These are phyloP conservation scores for Selaginella tamariscina DNA, from an alignment of 75 land plant genomes.

Conservation along the genomic window DNA sequence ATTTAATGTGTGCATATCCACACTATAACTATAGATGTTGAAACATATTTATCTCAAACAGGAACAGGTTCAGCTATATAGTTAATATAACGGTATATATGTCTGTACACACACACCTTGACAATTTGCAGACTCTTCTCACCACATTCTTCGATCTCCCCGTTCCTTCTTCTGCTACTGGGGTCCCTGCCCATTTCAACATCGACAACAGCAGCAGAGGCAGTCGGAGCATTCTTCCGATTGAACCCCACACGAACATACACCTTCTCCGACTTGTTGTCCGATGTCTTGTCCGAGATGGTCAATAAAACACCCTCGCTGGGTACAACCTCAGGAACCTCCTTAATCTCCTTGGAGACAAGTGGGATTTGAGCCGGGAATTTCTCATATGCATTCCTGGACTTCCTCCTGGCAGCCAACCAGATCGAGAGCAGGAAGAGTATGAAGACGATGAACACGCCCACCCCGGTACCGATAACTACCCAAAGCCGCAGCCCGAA, in stretches of 20 bases:
- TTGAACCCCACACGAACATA: slow-evolving; percentile 32
- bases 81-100: too few species aligned
- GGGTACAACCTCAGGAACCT: slow-evolving; percentile 26
- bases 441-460: slow-evolving; percentile 18
- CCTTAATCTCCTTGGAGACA: slow-evolving; percentile 63
- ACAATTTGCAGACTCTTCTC: background rate
- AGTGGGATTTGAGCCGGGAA: slow-evolving; percentile 20
- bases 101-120: background rate
- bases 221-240: slow-evolving; percentile 11
- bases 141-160: background rate
- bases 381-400: background rate
- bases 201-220: background rate
- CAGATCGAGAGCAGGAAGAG: slow-evolving; percentile 14
- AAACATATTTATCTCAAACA: too few species aligned
- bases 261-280: slow-evolving; percentile 43
- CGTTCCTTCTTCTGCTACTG: background rate
- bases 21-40: too few species aligned
- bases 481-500: slow-evolving; percentile 9
- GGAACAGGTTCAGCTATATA: too few species aligned
- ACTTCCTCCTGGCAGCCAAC: slow-evolving; percentile 14
- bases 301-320: slow-evolving; percentile 26
- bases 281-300: slow-evolving; percentile 41
- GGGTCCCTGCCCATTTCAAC: slow-evolving; percentile 3
- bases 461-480: slow-evolving; percentile 4
- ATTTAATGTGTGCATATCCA: too few species aligned